Evolutionary conservation across 1,284 basidiomycete species (phyloP).

Genomic region (Cryptococcus hybrid): DNA sequence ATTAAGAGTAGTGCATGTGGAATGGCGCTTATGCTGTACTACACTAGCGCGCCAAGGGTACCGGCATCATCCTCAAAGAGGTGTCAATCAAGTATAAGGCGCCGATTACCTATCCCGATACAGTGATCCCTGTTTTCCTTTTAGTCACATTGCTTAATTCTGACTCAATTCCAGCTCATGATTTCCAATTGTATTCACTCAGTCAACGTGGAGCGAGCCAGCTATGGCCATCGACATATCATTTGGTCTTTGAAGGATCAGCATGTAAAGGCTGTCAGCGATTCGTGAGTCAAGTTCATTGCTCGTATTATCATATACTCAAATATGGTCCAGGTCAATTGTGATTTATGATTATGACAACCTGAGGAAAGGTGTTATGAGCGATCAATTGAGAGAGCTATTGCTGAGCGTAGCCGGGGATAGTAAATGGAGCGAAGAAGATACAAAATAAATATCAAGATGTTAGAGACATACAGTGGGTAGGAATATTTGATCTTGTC

Average conservation of each 20-base stretch:
- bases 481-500: too few species aligned
- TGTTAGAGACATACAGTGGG: too few species aligned
- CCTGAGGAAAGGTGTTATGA: slow-evolving; percentile 37
- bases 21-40: neutral
- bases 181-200: slow-evolving; percentile 33
- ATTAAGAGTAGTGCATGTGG: neutral
- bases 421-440: neutral
- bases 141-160: neutral
- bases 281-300: slow-evolving; percentile 23
- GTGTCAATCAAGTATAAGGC: slow-evolving; percentile 32
- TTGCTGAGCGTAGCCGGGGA: slow-evolving; percentile 14
- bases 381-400: slow-evolving; percentile 26
- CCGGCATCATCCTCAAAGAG: slow-evolving; percentile 40
- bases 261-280: slow-evolving; percentile 35
- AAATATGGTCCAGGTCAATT: slow-evolving; percentile 20
- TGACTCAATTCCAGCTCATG: slow-evolving; percentile 28
- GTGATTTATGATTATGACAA: slow-evolving; percentile 48
- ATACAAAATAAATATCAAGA: too few species aligned
- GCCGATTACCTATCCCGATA: slow-evolving; percentile 48
- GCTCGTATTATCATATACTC: neutral
- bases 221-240: slow-evolving; percentile 33
- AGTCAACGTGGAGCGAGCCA: slow-evolving; percentile 32
- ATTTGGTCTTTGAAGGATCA: slow-evolving; percentile 41
- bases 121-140: slow-evolving; percentile 22
- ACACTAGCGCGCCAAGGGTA: slow-evolving; percentile 28